Percentiles rank a stretch among this genome's conserved stretches.
These are phyloP conservation scores for Dictyostelium citrinum DNA, from an alignment of 78 protist species.

Conservation along the genomic window DNA sequence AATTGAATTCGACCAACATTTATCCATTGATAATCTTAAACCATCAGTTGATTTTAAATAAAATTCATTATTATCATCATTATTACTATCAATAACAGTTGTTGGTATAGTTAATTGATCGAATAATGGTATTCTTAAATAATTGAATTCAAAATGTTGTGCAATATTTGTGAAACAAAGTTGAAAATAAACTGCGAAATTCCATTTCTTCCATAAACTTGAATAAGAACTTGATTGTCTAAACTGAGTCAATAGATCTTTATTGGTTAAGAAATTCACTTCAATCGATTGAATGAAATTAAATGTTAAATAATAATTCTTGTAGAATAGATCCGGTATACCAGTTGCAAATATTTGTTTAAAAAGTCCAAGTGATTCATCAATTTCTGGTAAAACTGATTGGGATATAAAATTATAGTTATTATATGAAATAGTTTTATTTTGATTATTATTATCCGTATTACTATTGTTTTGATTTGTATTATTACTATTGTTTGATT, in stretches of 20 bases:
- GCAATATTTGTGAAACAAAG: constrained; percentile 55
- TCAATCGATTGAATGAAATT: constrained; percentile 26
- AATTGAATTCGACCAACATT: constrained; percentile 44
- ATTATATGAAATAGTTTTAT: neutral
- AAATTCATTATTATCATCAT: neutral
- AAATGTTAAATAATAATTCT: neutral
- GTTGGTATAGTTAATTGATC: neutral
- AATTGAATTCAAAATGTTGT: neutral
- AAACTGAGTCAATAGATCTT: neutral
- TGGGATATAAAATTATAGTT: constrained; percentile 28
- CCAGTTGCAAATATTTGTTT: constrained; percentile 63
- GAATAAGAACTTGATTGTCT: neutral
- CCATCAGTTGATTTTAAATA: constrained; percentile 8
- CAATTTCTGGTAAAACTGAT: constrained; percentile 53
- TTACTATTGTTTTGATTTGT: neutral
- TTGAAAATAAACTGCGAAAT: constrained; percentile 64
- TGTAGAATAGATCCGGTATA: constrained; percentile 53
- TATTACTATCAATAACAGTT: neutral
- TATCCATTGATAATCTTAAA: neutral
- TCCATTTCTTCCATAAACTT: constrained; percentile 51
- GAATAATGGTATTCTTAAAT: neutral
- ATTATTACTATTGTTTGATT: neutral
- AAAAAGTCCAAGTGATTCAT: constrained; percentile 9
- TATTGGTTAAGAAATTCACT: neutral
- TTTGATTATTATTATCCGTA: neutral